These are phyloP conservation scores for Sphagnum contortum DNA, from an alignment of 225 moss, liverwort and hornwort species.

Conservation along the genomic window DNA sequence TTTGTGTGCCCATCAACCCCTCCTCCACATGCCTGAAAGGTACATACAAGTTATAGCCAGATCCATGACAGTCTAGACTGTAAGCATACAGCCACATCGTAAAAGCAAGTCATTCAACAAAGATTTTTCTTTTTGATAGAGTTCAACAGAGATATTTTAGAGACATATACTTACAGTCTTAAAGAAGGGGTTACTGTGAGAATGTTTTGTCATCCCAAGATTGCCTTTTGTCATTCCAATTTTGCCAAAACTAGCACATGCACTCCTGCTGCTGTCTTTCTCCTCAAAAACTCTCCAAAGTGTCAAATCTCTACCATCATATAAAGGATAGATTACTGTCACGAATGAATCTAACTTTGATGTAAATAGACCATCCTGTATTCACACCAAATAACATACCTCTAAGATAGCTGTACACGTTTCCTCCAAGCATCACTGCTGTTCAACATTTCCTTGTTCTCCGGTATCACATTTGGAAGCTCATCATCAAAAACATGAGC, in stretches of 20 bases:
- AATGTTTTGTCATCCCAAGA: slow-evolving; percentile 87
- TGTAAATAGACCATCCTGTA: slow-evolving; percentile 85
- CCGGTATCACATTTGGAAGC: slow-evolving; percentile 53
- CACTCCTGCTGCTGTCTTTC: slow-evolving; percentile 77
- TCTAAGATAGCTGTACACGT: slow-evolving; percentile 70
- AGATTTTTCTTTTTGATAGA: too few species aligned
- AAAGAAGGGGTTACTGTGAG: slow-evolving; percentile 49
- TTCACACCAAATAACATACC: slow-evolving; percentile 77
- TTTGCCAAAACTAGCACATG: slow-evolving; percentile 61
- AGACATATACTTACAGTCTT: slow-evolving; percentile 35
- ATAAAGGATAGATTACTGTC: slow-evolving; percentile 36
- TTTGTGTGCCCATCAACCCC: too few species aligned
- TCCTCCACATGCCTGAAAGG: too few species aligned
- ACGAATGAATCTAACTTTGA: slow-evolving; percentile 56
- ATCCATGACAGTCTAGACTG: too few species aligned
- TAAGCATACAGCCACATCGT: too few species aligned
- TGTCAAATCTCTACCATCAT: slow-evolving; percentile 50
- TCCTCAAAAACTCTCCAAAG: slow-evolving; percentile 76
- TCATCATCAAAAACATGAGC: slow-evolving; percentile 71
- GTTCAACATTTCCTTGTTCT: slow-evolving; percentile 47
- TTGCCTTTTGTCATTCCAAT: too few species aligned
- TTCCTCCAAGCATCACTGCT: slow-evolving; percentile 77
- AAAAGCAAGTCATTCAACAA: too few species aligned
- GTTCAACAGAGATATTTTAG: not conserved
- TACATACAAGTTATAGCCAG: too few species aligned